A percentile compares a stretch with the other conserved stretches of the same genome.
phyloP scores from a whole-genome alignment of 108 stramenopile species.

The Craspedostauros australis region DNA sequence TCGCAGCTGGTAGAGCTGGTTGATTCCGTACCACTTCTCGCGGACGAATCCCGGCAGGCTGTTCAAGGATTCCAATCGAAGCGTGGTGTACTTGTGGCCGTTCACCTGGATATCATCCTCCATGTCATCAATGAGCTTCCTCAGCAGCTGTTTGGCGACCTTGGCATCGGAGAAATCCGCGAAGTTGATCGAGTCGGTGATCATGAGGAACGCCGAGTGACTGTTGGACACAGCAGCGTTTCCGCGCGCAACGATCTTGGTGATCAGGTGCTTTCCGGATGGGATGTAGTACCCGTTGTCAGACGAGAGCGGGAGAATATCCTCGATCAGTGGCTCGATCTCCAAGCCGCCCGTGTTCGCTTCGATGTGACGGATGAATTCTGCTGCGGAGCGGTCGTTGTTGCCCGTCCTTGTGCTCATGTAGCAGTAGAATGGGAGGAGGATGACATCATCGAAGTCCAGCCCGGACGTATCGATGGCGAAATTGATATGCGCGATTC shows the following conservation, averaged over 20 bases:
- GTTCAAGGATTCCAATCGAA: slow-evolving; percentile 23
- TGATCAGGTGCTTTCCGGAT: slow-evolving; percentile 55
- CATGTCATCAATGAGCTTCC: slow-evolving; percentile 48
- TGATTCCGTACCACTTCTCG: slow-evolving; percentile 78
- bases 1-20: slow-evolving; percentile 45
- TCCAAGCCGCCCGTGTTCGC: slow-evolving; percentile 66
- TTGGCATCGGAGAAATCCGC: slow-evolving; percentile 38
- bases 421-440: slow-evolving; percentile 65
- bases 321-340: slow-evolving; percentile 30
- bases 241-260: slow-evolving; percentile 61
- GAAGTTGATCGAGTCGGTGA: slow-evolving; percentile 51
- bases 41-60: slow-evolving; percentile 38
- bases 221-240: slow-evolving; percentile 52
- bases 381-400: neutral
- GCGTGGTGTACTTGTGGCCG: slow-evolving; percentile 38
- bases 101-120: slow-evolving; percentile 33
- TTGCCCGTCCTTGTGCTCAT: slow-evolving; percentile 77
- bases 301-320: slow-evolving; percentile 22
- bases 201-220: no score
- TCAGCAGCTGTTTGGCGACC: slow-evolving; percentile 57
- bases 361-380: slow-evolving; percentile 48
- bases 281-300: slow-evolving; percentile 44
- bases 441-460: slow-evolving; percentile 61
- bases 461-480: slow-evolving; percentile 76
- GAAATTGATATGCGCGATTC: slow-evolving; percentile 83